Conservation (phyloP, 2,329 filamentous ascomycete genomes). For the Botrytis aclada region DNA sequence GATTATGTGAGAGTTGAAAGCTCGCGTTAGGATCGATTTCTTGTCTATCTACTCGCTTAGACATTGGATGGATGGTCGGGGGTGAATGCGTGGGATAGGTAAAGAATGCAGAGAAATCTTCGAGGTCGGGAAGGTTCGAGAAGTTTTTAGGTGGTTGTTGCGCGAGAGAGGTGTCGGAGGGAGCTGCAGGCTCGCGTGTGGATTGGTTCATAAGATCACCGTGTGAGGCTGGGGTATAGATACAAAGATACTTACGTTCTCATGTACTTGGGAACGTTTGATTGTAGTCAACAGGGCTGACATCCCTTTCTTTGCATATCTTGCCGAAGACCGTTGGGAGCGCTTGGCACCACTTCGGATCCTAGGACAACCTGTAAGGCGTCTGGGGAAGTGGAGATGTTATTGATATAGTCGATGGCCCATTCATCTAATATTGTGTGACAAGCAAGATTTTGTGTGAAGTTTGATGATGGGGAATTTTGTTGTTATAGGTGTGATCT, state of each 20-base stretch:
- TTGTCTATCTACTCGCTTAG: conserved; percentile 33
- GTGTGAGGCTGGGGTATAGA: conserved; percentile 34
- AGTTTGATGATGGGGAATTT: conserved; percentile 12
- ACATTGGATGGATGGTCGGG: conserved; percentile 31
- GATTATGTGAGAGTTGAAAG: conserved; percentile 28
- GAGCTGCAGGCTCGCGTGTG: conserved; percentile 28
- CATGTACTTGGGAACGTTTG: conserved; percentile 30
- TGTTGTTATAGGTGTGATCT: conserved; percentile 29
- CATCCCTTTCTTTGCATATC: conserved; percentile 34
- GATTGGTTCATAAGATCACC: conserved; percentile 30
- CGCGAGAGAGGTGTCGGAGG: conserved; percentile 24
- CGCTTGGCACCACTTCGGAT: conserved; percentile 18
- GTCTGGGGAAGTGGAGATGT: conserved; percentile 20
- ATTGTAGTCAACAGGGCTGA: conserved; percentile 32
- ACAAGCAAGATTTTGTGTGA: conserved; percentile 5
- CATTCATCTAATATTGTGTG: conserved; percentile 15
- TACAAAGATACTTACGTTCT: conserved; percentile 35
- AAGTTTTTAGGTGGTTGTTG: conserved; percentile 20
- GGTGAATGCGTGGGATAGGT: conserved; percentile 18
- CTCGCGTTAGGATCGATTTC: conserved; percentile 29
- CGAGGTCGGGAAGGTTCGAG: conserved; percentile 15
- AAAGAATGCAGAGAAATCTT: conserved; percentile 13
- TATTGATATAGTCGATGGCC: conserved; percentile 16
- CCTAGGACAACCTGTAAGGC: conserved; percentile 16
- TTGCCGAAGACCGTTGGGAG: conserved; percentile 24